Evolutionary conservation across 2,329 filamentous ascomycete genomes (phyloP).

Genomic region (Exserohilum rostratum): DNA sequence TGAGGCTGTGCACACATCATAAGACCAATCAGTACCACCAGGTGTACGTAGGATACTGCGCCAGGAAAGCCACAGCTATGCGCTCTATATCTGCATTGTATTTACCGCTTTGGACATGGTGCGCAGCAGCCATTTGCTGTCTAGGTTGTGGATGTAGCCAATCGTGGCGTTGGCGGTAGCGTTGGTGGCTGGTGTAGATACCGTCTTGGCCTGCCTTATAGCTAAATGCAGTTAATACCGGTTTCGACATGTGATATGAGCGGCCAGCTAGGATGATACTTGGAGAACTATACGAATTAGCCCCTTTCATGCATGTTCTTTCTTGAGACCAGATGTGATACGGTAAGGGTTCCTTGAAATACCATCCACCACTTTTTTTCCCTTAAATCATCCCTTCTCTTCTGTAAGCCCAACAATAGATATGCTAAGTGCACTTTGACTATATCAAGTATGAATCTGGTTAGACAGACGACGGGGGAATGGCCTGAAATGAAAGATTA

Average conservation of each 20-base stretch:
- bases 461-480: too few relatives aligned
- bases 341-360: background rate
- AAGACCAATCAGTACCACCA: constrained; percentile 4
- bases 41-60: background rate
- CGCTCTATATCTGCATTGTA: constrained; percentile 1
- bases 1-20: constrained; percentile 18
- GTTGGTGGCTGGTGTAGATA: background rate
- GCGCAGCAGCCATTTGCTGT: background rate
- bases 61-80: constrained; percentile 9
- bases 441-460: too few relatives aligned
- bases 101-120: background rate
- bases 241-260: background rate
- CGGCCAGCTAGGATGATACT: too few relatives aligned
- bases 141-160: background rate
- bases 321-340: background rate
- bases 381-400: background rate
- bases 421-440: too few relatives aligned
- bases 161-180: background rate
- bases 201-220: background rate
- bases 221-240: background rate
- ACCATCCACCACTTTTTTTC: background rate
- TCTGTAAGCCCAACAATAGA: too few relatives aligned
- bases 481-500: too few relatives aligned
- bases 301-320: background rate
- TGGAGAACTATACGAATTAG: background rate